These are phyloP conservation scores for Coemansia sp. DNA, from an alignment of 192 early-diverging fungal species.

Conservation along the genomic window DNA sequence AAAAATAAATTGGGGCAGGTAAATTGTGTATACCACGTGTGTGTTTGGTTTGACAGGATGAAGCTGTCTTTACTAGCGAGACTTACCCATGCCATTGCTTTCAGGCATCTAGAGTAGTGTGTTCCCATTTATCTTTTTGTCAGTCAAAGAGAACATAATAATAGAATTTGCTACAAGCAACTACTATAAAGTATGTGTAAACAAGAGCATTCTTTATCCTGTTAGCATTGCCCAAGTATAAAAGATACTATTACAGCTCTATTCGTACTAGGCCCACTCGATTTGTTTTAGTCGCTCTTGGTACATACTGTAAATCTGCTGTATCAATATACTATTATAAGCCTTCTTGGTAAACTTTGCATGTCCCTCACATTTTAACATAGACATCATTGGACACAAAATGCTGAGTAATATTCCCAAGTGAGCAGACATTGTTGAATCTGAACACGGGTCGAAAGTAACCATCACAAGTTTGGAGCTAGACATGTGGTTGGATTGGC, in stretches of 20 bases:
- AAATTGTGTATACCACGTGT: background rate
- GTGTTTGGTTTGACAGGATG: background rate
- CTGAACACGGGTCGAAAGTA: background rate
- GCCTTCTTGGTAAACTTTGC: background rate
- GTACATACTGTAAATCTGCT: background rate
- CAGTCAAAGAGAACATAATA: background rate
- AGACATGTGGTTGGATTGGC: background rate
- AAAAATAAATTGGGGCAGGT: too few relatives aligned
- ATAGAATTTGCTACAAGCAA: background rate
- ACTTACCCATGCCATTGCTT: background rate
- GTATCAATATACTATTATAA: background rate
- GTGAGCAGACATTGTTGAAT: background rate
- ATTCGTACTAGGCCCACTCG: background rate
- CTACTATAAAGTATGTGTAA: background rate
- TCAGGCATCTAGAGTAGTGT: background rate
- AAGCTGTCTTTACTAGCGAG: too few relatives aligned
- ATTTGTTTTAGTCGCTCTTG: background rate
- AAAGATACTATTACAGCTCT: too few relatives aligned
- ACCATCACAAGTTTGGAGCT: background rate
- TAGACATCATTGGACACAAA: background rate
- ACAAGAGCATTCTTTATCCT: background rate
- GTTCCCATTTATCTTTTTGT: background rate
- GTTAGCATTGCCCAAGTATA: too few relatives aligned
- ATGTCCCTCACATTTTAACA: background rate
- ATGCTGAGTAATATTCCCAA: background rate